Percentiles rank a stretch among this genome's conserved stretches.
These are phyloP conservation scores for Ogataea sp. DNA, from an alignment of 805 yeast genomes.

Conservation along the genomic window DNA sequence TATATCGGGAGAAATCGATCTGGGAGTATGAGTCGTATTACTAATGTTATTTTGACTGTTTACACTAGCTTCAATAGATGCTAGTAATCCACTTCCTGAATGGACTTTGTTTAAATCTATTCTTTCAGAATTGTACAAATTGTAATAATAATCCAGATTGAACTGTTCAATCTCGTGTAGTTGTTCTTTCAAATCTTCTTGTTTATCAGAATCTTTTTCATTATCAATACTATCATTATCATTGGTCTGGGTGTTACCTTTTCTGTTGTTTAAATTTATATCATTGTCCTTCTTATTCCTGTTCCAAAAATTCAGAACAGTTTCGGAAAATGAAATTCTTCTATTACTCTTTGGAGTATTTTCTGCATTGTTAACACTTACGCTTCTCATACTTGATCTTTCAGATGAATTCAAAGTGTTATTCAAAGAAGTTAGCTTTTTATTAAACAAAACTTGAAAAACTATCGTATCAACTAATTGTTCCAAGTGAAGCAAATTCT, in stretches of 20 bases:
- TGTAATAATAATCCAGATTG: constrained; percentile 2
- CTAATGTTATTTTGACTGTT: too few species aligned
- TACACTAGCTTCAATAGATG: too few species aligned
- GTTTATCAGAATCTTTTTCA: background rate
- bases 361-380: background rate
- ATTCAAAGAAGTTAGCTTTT: background rate
- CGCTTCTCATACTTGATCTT: background rate
- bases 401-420: background rate
- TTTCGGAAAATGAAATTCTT: constrained; percentile 1
- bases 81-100: background rate
- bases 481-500: constrained; percentile 13
- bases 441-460: background rate
- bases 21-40: background rate
- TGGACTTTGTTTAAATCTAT: constrained; percentile 4
- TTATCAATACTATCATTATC: background rate
- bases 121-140: constrained; percentile 6
- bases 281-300: background rate
- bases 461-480: constrained; percentile 2
- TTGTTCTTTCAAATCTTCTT: background rate
- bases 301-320: constrained; percentile 9
- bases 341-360: background rate
- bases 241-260: too few species aligned
- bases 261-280: background rate
- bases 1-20: background rate
- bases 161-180: constrained; percentile 1